phyloP scores from a whole-genome alignment of 2,329 filamentous ascomycete species.

The Tolypocladium tundrense region DNA sequence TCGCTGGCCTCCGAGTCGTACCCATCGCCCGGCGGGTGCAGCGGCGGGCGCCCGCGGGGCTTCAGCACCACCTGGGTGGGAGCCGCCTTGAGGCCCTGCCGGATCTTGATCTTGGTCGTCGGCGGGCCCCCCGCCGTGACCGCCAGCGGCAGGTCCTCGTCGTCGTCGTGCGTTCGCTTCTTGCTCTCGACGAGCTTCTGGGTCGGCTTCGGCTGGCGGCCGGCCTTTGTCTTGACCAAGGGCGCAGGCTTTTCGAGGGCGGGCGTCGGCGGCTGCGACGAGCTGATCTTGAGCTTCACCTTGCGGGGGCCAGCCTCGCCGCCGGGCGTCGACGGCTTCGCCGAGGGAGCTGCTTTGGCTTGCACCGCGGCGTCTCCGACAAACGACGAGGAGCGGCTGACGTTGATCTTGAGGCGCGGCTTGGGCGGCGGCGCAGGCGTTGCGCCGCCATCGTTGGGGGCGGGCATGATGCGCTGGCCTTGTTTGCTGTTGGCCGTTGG shows the following conservation, averaged over 20 bases:
- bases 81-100: slow-evolving; percentile 25
- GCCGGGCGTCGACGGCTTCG: slow-evolving; percentile 11
- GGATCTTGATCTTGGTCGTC: slow-evolving; percentile 44
- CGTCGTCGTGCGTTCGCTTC: slow-evolving; percentile 50
- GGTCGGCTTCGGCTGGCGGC: slow-evolving; percentile 48
- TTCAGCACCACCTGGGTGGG: slow-evolving; percentile 39
- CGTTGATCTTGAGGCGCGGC: slow-evolving; percentile 29
- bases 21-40: slow-evolving; percentile 69
- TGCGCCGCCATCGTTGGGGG: slow-evolving; percentile 11
- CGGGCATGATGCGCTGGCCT: slow-evolving; percentile 16
- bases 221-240: slow-evolving; percentile 45
- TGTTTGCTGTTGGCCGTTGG: background rate
- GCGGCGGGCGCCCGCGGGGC: slow-evolving; percentile 56
- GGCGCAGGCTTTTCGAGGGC: slow-evolving; percentile 9
- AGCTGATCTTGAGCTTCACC: slow-evolving; percentile 31
- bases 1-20: slow-evolving; percentile 97
- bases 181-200: slow-evolving; percentile 47
- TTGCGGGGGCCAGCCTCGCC: slow-evolving; percentile 22
- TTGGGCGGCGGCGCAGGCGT: slow-evolving; percentile 19
- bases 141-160: slow-evolving; percentile 32
- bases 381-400: slow-evolving; percentile 25
- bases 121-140: slow-evolving; percentile 4
- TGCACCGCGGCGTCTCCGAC: slow-evolving; percentile 14
- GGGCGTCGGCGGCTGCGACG: slow-evolving; percentile 28
- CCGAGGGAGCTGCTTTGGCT: slow-evolving; percentile 3